Conservation (phyloP, 179 eudicot species). For the Amaranthus tricolor region DNA sequence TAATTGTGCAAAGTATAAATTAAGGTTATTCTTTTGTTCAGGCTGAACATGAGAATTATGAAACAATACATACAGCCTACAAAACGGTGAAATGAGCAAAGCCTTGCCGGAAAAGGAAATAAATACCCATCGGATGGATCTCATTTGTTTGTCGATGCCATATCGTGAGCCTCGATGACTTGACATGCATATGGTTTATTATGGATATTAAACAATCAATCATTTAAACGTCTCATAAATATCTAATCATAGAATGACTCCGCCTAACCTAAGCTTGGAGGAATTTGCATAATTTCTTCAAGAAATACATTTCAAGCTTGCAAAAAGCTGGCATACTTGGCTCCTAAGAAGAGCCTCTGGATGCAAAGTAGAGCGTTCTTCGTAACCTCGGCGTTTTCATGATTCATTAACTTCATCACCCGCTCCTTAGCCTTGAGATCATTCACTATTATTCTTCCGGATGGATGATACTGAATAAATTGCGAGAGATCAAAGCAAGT, state of each 20-base stretch:
- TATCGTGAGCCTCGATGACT: conserved; percentile 6
- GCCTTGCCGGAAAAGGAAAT: conserved; percentile 8
- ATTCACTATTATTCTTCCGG: conserved; percentile 87
- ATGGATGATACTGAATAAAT: conserved; percentile 83
- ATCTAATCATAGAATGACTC: background rate
- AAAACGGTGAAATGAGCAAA: conserved; percentile 8
- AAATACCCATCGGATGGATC: conserved; percentile 18
- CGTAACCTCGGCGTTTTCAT: conserved; percentile 88
- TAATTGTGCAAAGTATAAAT: background rate
- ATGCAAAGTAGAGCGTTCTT: conserved; percentile 88
- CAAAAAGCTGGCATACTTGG: conserved; percentile 98
- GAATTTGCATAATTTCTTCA: conserved; percentile 14
- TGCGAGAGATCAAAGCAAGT: conserved; percentile 96
- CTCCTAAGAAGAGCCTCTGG: conserved; percentile 97
- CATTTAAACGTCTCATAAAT: conserved; percentile 21
- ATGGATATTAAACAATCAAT: conserved; percentile 23
- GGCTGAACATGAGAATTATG: conserved; percentile 18
- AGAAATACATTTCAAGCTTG: conserved; percentile 50
- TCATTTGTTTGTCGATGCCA: conserved; percentile 24
- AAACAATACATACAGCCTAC: conserved; percentile 10
- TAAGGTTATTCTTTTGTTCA: conserved; percentile 6
- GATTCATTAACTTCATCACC: conserved; percentile 92
- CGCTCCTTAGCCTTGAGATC: conserved; percentile 96
- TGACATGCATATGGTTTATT: conserved; percentile 30
- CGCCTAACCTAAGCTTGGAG: conserved; percentile 3